phyloP scores from a whole-genome alignment of 106 monocot genomes.

The Narthecium ossifragum region DNA sequence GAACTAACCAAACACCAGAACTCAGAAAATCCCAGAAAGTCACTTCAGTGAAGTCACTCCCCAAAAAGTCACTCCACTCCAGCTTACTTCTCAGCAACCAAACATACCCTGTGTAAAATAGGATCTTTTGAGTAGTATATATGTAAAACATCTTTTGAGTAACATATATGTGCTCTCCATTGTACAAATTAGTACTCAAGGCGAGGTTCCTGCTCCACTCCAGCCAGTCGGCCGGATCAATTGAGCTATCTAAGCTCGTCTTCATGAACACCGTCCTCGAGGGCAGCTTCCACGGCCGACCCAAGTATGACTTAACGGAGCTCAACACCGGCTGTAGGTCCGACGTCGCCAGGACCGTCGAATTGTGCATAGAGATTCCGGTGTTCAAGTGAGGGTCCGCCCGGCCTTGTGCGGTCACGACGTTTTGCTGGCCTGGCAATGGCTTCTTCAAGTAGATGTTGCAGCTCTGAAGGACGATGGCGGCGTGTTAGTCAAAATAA shows the following conservation, averaged over 20 bases:
- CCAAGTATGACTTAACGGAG: constrained; percentile 5
- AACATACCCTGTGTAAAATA: too few species aligned
- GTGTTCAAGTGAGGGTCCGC: constrained; percentile 4
- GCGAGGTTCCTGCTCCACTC: constrained; percentile 7
- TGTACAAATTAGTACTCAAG: background rate
- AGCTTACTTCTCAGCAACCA: too few species aligned
- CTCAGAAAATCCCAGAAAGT: too few species aligned
- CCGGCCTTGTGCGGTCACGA: constrained; percentile 19
- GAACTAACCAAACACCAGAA: too few species aligned
- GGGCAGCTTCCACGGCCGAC: constrained; percentile 25
- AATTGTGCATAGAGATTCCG: constrained; percentile 10
- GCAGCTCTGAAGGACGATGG: constrained; percentile 14
- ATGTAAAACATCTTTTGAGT: too few species aligned
- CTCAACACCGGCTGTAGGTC: constrained; percentile 9
- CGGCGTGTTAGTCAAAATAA: too few species aligned
- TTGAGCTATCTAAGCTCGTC: constrained; percentile 5
- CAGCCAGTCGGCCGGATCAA: constrained; percentile 3
- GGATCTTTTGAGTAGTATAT: too few species aligned
- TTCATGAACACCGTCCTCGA: constrained; percentile 23
- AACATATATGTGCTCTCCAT: background rate
- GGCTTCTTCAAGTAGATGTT: constrained; percentile 16
- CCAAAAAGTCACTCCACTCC: too few species aligned
- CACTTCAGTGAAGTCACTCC: too few species aligned
- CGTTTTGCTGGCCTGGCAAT: constrained; percentile 10
- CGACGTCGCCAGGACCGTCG: background rate